Conservation (phyloP, 116 monocot genomes). For the Posidonia oceanica region DNA sequence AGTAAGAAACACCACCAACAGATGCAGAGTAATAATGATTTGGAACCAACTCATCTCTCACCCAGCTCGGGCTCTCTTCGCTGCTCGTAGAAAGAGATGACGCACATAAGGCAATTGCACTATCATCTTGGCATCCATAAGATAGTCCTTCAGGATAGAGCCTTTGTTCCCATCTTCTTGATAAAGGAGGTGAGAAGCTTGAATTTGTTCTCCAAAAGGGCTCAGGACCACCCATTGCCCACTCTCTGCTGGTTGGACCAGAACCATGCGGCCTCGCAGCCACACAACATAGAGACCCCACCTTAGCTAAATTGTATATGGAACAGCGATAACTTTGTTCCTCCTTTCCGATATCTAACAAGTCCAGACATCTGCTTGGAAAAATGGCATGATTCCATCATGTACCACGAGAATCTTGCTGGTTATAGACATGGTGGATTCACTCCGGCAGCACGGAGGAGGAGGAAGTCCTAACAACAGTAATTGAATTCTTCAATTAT, state of each 20-base stretch:
- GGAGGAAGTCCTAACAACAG: too few relatives aligned
- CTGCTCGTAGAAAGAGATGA: slow-evolving; percentile 41
- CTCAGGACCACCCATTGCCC: slow-evolving; percentile 33
- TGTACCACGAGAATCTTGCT: too few relatives aligned
- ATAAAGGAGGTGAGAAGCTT: slow-evolving; percentile 45
- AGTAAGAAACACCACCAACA: slow-evolving; percentile 26
- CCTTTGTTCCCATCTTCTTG: slow-evolving; percentile 19
- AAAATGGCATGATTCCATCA: too few relatives aligned
- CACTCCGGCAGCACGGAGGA: too few relatives aligned
- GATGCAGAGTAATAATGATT: slow-evolving; percentile 18
- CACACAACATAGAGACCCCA: slow-evolving; percentile 73
- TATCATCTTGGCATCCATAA: slow-evolving; percentile 23
- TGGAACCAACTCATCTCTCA: slow-evolving; percentile 19
- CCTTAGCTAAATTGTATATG: slow-evolving; percentile 10
- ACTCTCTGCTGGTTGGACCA: slow-evolving; percentile 29
- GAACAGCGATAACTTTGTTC: not conserved
- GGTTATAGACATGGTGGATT: too few relatives aligned
- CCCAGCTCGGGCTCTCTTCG: slow-evolving; percentile 41
- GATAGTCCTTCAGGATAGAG: slow-evolving; percentile 9
- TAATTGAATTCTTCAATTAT: too few relatives aligned
- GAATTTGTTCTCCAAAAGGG: slow-evolving; percentile 52
- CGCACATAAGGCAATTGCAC: not conserved
- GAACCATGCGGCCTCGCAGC: slow-evolving; percentile 66
- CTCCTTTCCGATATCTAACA: too few relatives aligned
- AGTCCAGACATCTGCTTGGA: too few relatives aligned